These are phyloP conservation scores for Diaporthe amygdali DNA, from an alignment of 2,329 filamentous ascomycete genomes.

Conservation along the genomic window DNA sequence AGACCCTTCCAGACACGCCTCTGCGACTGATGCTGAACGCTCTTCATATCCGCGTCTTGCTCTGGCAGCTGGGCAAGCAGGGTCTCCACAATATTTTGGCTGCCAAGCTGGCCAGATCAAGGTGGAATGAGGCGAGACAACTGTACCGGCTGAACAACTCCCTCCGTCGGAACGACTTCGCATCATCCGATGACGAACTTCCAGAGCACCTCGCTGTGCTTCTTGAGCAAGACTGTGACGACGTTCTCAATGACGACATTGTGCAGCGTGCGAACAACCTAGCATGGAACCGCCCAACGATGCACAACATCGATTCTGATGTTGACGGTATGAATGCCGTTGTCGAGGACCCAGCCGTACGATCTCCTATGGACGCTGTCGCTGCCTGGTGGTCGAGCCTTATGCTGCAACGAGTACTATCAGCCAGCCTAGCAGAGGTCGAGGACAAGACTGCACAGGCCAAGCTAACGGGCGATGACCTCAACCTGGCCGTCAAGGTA, in stretches of 20 bases:
- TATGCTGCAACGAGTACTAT: constrained; percentile 72
- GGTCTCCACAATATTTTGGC: constrained; percentile 74
- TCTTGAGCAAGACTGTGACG: constrained; percentile 79
- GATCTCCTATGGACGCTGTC: constrained; percentile 86
- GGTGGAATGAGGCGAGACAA: constrained; percentile 82
- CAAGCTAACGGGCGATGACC: constrained; percentile 49
- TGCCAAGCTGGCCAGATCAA: constrained; percentile 73
- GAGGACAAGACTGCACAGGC: constrained; percentile 48
- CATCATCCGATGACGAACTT: constrained; percentile 63
- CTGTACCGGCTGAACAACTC: constrained; percentile 58
- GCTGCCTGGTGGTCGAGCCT: constrained; percentile 90
- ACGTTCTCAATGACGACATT: constrained; percentile 78
- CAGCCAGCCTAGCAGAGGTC: constrained; percentile 62
- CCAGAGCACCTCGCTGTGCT: constrained; percentile 79
- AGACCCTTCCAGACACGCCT: constrained; percentile 84
- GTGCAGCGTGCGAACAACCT: constrained; percentile 88
- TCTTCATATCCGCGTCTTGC: constrained; percentile 85
- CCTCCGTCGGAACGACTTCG: constrained; percentile 47
- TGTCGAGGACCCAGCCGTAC: constrained; percentile 83
- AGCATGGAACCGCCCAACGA: constrained; percentile 82
- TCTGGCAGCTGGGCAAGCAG: constrained; percentile 77
- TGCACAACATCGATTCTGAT: constrained; percentile 64
- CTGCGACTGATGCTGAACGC: constrained; percentile 88
- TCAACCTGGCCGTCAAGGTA: constrained; percentile 72
- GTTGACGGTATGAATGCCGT: constrained; percentile 82